phyloP scores from a whole-genome alignment of 345 rosid genomes.

The thale cress (Arabidopsis thaliana) region DNA sequence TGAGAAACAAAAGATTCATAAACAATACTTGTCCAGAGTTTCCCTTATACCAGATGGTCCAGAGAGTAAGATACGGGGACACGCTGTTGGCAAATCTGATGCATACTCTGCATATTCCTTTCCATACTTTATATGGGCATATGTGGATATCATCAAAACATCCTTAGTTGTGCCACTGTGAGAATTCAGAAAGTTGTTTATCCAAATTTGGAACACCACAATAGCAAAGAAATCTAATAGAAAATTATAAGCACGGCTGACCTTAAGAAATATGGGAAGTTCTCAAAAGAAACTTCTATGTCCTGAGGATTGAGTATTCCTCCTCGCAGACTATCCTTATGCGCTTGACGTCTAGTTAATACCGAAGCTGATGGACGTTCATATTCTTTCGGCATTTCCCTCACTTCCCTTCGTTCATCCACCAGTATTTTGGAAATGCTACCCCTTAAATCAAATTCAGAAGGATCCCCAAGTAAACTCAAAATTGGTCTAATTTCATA shows the following conservation, averaged over 20 bases:
- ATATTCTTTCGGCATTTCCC: conserved; percentile 55
- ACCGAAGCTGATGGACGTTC: conserved; percentile 50
- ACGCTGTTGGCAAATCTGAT: conserved; percentile 66
- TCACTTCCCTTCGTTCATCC: conserved; percentile 64
- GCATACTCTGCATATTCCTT: conserved; percentile 67
- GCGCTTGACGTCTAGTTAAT: conserved; percentile 69
- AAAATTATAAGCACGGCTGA: conserved; percentile 37
- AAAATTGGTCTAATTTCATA: conserved; percentile 70
- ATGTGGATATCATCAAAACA: conserved; percentile 76
- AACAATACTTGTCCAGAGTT: conserved; percentile 48
- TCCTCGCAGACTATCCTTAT: conserved; percentile 67
- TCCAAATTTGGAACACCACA: conserved; percentile 18
- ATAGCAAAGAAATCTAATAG: not conserved
- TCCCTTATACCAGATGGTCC: conserved; percentile 88
- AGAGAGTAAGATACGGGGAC: conserved; percentile 85
- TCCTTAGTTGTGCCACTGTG: conserved; percentile 88
- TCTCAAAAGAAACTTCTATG: conserved; percentile 76
- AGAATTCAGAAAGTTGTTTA: conserved; percentile 23
- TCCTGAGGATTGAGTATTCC: conserved; percentile 69
- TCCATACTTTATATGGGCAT: conserved; percentile 73
- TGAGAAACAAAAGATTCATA: not conserved
- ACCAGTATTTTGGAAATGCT: conserved; percentile 60
- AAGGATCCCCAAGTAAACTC: conserved; percentile 63
- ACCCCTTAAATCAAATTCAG: conserved; percentile 57
- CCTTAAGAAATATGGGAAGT: conserved; percentile 90